phyloP scores from a whole-genome alignment of 2,329 filamentous ascomycete species.

The Seiridium cupressi region DNA sequence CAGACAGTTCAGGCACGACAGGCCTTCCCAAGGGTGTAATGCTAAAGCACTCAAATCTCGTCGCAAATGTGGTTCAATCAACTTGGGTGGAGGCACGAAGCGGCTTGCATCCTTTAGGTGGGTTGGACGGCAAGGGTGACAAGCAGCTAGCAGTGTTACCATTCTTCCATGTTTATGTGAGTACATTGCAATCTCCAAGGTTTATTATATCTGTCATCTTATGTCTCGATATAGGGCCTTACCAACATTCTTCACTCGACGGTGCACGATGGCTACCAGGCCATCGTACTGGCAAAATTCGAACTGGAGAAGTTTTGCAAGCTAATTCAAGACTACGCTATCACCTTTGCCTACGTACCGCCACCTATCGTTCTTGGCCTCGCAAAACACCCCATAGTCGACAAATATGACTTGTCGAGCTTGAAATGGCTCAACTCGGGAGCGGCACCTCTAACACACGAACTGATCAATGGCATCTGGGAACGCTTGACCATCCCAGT shows the following conservation, averaged over 20 bases:
- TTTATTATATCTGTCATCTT: background rate
- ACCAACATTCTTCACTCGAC: slow-evolving; percentile 68
- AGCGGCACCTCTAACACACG: slow-evolving; percentile 78
- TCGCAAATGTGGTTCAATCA: slow-evolving; percentile 67
- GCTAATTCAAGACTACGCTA: slow-evolving; percentile 69
- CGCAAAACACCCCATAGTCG: slow-evolving; percentile 74
- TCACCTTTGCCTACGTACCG: slow-evolving; percentile 80
- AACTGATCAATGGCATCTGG: slow-evolving; percentile 76
- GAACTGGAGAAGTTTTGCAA: slow-evolving; percentile 77
- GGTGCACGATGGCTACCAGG: slow-evolving; percentile 64
- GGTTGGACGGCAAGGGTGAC: slow-evolving; percentile 63
- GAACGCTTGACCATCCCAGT: slow-evolving; percentile 72
- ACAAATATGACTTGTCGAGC: slow-evolving; percentile 76
- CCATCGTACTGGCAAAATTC: slow-evolving; percentile 76
- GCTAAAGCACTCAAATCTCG: slow-evolving; percentile 79
- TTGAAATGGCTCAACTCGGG: slow-evolving; percentile 85
- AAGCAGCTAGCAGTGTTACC: slow-evolving; percentile 76
- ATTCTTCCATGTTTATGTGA: slow-evolving; percentile 88
- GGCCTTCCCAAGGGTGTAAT: slow-evolving; percentile 90
- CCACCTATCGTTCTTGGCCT: slow-evolving; percentile 81
- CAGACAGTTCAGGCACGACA: slow-evolving; percentile 75
- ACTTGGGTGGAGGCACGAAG: slow-evolving; percentile 51
- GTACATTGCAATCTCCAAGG: slow-evolving; percentile 19
- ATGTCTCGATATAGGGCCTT: slow-evolving; percentile 48
- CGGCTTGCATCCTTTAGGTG: slow-evolving; percentile 53